Base-by-base conservation (phyloP, 1,284 basidiomycete genomes). In the Takashimella tepidaria region DNA sequence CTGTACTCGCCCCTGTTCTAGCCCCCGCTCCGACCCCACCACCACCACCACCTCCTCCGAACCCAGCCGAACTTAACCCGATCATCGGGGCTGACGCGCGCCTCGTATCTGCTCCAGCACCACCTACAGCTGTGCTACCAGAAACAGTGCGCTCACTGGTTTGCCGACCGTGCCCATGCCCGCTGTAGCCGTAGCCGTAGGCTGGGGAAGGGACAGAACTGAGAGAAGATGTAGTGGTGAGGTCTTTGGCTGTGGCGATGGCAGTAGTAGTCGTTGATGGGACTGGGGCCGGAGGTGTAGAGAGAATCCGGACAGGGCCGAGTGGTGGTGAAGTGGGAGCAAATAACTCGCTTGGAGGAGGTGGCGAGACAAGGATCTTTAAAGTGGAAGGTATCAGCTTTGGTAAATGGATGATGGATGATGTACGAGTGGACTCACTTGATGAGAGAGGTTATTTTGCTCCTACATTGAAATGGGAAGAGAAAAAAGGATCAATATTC, bases 311-410 rank as follows among this genome's bases (percentile, higher is more conserved):
- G n/a, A 58, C 50, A 4, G 64, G 59, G 46, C 59, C 50, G 3
- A 48, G 50, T 1, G 62, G 63, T 13, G 70, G 69, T 2, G 66
- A 60, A 0, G 63, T 58, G 11, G 72, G 68, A 4, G 61, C 50
- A 57, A 74, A 74, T 19, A 74, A 57, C 47, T 74, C 70, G 2
- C 56, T 45, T 0, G 69, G 68, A 3, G 72, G 60, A 4, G 70
- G 69, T 6, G 72, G 72, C 1, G 64, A 58, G 41, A 74, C 56
- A 16, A 74, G 43, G 46, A 74, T 72, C 65, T 74, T 58, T n/a
- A 20, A 11, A 24, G 20, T 27, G 25, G 21, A n/a, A 41, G 42
- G n/a, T 16, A 44, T 10, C 26, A 50, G 19, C 40, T 41, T 6
- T 27, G 2, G 25, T 41, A 21, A 20, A 19, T 20, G 41, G 2